phyloP scores from a whole-genome alignment of 2,329 filamentous ascomycete species.

The Aureobasidium sp. region DNA sequence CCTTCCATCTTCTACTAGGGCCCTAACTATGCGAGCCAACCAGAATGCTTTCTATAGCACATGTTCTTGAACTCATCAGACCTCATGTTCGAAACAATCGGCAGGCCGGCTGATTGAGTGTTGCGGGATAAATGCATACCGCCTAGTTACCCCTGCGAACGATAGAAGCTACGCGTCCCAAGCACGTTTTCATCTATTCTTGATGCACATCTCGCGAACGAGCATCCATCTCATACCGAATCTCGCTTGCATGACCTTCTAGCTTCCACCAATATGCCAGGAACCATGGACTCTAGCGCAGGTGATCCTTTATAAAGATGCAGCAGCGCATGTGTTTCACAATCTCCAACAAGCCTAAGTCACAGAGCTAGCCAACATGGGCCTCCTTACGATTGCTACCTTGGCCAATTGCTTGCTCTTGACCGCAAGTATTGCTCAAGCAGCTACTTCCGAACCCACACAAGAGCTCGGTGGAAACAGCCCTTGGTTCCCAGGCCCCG shows the following conservation, averaged over 20 bases:
- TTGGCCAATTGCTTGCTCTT: not conserved
- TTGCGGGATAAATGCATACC: not conserved
- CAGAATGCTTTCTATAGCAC: not conserved
- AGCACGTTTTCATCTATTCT: not conserved
- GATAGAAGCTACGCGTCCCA: not conserved
- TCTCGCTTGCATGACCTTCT: not conserved
- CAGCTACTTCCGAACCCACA: not conserved
- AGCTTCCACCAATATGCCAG: not conserved
- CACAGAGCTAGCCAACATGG: not conserved
- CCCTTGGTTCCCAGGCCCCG: constrained; percentile 28
- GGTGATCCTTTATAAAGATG: not conserved
- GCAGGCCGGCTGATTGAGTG: not conserved
- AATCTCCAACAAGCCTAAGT: not conserved
- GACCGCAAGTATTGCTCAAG: not conserved
- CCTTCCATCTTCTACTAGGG: not conserved
- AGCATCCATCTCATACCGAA: not conserved
- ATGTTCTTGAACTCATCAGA: not conserved
- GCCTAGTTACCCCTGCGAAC: not conserved
- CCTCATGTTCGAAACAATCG: not conserved
- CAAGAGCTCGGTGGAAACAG: constrained; percentile 34
- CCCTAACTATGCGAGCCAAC: not conserved
- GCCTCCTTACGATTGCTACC: not conserved
- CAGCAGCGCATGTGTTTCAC: constrained; percentile 4
- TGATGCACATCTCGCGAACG: not conserved
- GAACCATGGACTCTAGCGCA: not conserved